These are phyloP conservation scores for Penicillium psychrofluorescens DNA, from an alignment of 495 filamentous ascomycete species.

Conservation along the genomic window DNA sequence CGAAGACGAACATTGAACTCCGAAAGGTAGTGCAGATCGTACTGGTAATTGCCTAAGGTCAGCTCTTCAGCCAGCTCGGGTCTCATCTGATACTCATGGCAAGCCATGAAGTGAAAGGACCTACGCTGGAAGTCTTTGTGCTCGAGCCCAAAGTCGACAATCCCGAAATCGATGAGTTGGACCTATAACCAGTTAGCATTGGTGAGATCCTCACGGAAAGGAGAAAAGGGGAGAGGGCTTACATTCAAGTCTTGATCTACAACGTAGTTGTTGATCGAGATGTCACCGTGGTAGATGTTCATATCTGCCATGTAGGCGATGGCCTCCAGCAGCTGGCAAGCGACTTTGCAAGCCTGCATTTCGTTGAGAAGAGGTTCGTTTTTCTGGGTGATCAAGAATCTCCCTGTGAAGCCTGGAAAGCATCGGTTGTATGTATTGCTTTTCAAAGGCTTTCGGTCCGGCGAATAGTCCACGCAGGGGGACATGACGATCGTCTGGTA, in stretches of 20 bases:
- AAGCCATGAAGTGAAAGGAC: constrained; percentile 1
- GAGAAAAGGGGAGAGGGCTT: background rate
- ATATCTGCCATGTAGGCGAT: constrained; percentile 16
- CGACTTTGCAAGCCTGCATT: constrained; percentile 16
- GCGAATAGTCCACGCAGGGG: constrained; percentile 10
- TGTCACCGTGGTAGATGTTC: constrained; percentile 15
- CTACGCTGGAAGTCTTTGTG: constrained; percentile 1
- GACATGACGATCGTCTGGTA: constrained; percentile 18
- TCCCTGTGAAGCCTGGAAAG: constrained; percentile 11
- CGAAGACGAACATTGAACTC: background rate
- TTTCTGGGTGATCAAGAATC: constrained; percentile 4
- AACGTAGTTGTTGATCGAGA: constrained; percentile 17
- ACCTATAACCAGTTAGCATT: background rate
- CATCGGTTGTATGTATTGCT: background rate
- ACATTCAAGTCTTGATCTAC: constrained; percentile 18
- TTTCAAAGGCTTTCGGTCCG: constrained; percentile 1
- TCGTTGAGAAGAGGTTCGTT: constrained; percentile 12
- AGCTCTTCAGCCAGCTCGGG: constrained; percentile 12
- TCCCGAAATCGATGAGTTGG: constrained; percentile 16
- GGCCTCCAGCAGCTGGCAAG: constrained; percentile 17
- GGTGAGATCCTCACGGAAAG: background rate
- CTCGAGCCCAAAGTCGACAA: constrained; percentile 7
- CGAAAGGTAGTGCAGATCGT: background rate
- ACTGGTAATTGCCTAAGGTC: background rate
- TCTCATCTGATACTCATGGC: constrained; percentile 15